Conservation (phyloP, 1,139 yeast species). For the Magnusiomyces tetraspermus region DNA sequence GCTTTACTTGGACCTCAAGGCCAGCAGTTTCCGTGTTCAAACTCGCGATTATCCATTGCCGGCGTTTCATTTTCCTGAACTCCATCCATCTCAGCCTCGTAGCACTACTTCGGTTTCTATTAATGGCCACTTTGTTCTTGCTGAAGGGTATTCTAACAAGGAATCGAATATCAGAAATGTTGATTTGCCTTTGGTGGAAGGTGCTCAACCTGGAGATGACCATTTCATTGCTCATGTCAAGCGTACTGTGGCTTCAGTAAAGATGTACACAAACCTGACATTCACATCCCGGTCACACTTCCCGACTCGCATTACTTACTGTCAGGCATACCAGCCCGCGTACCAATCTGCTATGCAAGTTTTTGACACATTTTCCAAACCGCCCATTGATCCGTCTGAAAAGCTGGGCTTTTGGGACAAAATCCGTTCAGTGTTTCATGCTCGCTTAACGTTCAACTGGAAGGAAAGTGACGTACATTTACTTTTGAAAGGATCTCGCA, state of each 20-base stretch:
- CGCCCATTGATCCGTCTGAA: constrained; percentile 75
- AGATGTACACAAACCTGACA: constrained; percentile 54
- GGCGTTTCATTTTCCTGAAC: constrained; percentile 35
- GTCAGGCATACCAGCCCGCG: constrained; percentile 75
- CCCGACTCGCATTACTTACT: constrained; percentile 76
- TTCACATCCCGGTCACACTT: constrained; percentile 46
- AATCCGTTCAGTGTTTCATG: constrained; percentile 52
- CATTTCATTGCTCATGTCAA: constrained; percentile 37
- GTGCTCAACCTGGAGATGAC: constrained; percentile 25
- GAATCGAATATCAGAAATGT: constrained; percentile 48
- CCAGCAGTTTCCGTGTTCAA: constrained; percentile 47
- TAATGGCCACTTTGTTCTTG: constrained; percentile 45
- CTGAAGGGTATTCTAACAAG: constrained; percentile 42
- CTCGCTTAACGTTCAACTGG: constrained; percentile 42
- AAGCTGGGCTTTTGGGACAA: constrained; percentile 77
- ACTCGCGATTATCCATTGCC: constrained; percentile 66
- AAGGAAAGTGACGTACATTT: constrained; percentile 40
- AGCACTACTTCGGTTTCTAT: constrained; percentile 28
- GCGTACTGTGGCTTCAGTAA: constrained; percentile 69
- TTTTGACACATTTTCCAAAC: constrained; percentile 75
- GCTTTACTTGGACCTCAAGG: constrained; percentile 39
- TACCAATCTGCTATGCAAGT: constrained; percentile 72
- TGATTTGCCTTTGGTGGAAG: constrained; percentile 53
- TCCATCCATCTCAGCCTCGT: constrained; percentile 31
- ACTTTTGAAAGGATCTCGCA: constrained; percentile 59